Evolutionary conservation across 192 early-diverging fungal genomes (phyloP).

Genomic region (Coemansia sp.): DNA sequence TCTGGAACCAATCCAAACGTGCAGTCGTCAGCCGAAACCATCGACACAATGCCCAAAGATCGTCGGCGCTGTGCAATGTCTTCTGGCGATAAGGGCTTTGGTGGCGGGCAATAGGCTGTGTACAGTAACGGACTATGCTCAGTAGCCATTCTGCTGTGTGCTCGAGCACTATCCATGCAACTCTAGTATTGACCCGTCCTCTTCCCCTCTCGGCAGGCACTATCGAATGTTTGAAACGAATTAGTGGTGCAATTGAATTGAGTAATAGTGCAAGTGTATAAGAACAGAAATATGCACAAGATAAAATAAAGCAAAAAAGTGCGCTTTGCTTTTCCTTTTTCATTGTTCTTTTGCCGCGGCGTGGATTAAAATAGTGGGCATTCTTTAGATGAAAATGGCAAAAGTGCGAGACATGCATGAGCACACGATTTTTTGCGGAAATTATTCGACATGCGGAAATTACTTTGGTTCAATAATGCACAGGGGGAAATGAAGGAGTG

Average conservation of each 20-base stretch:
- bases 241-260: background rate
- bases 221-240: background rate
- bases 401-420: no score
- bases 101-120: conserved; percentile 35
- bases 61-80: conserved; percentile 42
- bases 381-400: no score
- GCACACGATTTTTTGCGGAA: no score
- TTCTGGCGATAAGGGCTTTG: conserved; percentile 40
- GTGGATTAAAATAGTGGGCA: no score
- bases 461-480: no score
- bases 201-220: background rate
- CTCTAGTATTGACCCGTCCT: background rate
- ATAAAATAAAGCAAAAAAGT: background rate
- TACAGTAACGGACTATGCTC: conserved; percentile 16
- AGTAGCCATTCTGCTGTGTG: background rate
- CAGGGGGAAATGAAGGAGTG: no score
- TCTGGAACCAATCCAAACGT: background rate
- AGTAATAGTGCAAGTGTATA: background rate
- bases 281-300: background rate
- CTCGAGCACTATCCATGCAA: background rate
- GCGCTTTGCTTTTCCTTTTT: background rate
- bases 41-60: conserved; percentile 36
- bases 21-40: conserved; percentile 12
- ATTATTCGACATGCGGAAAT: no score
- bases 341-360: background rate